Percentiles rank a stretch among this genome's conserved stretches.
Conservation (phyloP, 257 asterid genomes). For the Solanum arcanum region DNA sequence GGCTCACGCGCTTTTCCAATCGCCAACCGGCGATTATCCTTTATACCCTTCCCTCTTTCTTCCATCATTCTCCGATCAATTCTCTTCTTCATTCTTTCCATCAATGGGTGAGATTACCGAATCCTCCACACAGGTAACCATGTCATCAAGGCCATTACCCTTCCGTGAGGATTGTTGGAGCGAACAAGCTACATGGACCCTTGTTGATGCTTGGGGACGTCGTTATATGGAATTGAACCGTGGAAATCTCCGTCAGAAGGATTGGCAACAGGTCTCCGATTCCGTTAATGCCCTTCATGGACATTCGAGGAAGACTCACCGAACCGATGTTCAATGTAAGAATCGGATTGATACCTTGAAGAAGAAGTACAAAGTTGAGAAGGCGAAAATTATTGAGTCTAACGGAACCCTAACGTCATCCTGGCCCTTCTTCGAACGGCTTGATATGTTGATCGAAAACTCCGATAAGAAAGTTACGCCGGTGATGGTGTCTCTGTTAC, state of each 20-base stretch:
- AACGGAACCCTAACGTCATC: conserved; percentile 37
- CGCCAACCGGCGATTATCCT: conserved; percentile 22
- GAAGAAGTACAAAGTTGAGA: conserved; percentile 78
- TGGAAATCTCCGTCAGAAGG: conserved; percentile 76
- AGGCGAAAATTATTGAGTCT: conserved; percentile 40
- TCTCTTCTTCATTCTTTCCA: not conserved
- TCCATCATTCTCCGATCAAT: not conserved
- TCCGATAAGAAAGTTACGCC: conserved; percentile 13
- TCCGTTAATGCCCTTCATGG: conserved; percentile 60
- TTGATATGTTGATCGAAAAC: conserved; percentile 46
- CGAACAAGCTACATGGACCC: conserved; percentile 72
- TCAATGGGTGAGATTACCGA: conserved; percentile 51
- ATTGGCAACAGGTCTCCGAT: conserved; percentile 83
- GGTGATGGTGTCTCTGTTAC: not conserved
- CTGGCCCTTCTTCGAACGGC: conserved; percentile 52
- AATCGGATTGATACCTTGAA: conserved; percentile 90
- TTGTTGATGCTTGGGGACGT: conserved; percentile 74
- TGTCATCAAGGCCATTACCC: conserved; percentile 42
- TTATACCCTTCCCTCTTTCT: not conserved
- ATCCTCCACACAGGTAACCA: conserved; percentile 17
- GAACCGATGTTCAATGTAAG: conserved; percentile 80
- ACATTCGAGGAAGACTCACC: conserved; percentile 45
- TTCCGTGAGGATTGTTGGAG: conserved; percentile 88
- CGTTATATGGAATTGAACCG: conserved; percentile 64
- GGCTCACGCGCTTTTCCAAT: conserved; percentile 13